A percentile compares a stretch with the other conserved stretches of the same genome.
These are phyloP conservation scores for Heliamphora exappendiculata DNA, from an alignment of 148 eudicot genomes.

Conservation along the genomic window DNA sequence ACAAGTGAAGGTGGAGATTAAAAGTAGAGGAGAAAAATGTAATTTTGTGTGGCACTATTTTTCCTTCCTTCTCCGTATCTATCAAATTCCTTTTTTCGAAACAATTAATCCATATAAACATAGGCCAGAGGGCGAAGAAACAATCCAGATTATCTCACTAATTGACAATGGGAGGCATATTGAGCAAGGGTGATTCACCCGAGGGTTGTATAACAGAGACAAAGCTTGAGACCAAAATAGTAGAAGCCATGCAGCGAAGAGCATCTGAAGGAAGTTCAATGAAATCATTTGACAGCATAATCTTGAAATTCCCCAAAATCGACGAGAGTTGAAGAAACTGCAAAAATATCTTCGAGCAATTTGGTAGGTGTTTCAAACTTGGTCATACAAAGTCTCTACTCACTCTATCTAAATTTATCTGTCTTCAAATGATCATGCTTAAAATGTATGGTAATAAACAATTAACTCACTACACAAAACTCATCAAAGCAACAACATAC, in stretches of 20 bases:
- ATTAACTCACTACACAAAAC: background rate
- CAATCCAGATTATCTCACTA: background rate
- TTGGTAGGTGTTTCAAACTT: slow-evolving; percentile 41
- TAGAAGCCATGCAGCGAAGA: slow-evolving; percentile 67
- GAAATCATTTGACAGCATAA: slow-evolving; percentile 72
- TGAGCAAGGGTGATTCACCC: slow-evolving; percentile 42
- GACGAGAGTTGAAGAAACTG: slow-evolving; percentile 76
- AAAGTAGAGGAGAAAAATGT: too few species aligned
- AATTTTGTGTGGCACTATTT: too few species aligned
- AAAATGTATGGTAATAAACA: too few species aligned
- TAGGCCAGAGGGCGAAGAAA: too few species aligned
- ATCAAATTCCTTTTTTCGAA: too few species aligned
- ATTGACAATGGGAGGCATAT: slow-evolving; percentile 58
- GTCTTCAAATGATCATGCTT: too few species aligned
- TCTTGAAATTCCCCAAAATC: slow-evolving; percentile 85
- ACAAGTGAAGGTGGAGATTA: too few species aligned
- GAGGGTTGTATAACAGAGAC: slow-evolving; percentile 39
- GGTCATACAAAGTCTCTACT: background rate
- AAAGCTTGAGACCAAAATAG: slow-evolving; percentile 75
- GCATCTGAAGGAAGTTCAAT: slow-evolving; percentile 53
- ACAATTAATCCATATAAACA: too few species aligned
- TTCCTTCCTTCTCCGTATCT: too few species aligned
- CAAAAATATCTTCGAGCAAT: slow-evolving; percentile 61
- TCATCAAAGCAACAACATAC: background rate
- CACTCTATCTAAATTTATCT: too few species aligned